Conservation (phyloP, 177 flowering plant species). For the Vitis hybrid region DNA sequence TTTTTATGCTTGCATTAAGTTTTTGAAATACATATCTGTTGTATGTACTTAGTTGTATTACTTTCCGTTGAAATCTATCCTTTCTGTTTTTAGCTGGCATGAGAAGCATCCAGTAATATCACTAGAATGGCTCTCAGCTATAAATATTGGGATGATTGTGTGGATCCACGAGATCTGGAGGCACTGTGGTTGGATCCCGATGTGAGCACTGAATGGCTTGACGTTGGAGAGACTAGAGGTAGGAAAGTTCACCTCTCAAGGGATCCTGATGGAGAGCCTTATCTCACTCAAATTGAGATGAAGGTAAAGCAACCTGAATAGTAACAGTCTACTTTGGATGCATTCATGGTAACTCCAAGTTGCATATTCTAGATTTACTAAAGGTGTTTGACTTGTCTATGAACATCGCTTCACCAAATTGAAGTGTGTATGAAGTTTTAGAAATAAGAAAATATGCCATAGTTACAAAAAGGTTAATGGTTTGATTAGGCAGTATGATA, state of each 20-base stretch:
- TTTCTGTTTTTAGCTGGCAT: conserved; percentile 6
- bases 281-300: conserved; percentile 88
- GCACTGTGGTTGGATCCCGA: conserved; percentile 74
- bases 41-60: no score
- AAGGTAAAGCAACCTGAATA: conserved; percentile 41
- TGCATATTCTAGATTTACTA: no score
- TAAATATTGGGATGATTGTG: conserved; percentile 86
- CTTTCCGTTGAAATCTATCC: no score
- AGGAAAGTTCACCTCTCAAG: conserved; percentile 84
- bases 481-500: no score
- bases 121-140: conserved; percentile 47
- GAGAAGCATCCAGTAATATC: not conserved
- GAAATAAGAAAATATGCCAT: no score
- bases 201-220: conserved; percentile 77
- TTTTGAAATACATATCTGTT: no score
- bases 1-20: no score
- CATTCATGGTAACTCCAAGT: not conserved
- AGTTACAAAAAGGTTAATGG: no score
- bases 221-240: conserved; percentile 76
- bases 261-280: conserved; percentile 89
- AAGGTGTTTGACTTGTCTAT: no score
- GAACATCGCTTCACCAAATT: no score
- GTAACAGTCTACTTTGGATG: not conserved
- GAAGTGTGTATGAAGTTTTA: no score
- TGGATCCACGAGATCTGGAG: conserved; percentile 65